These are phyloP conservation scores for Lachnellula suecica DNA, from an alignment of 2,329 filamentous ascomycete genomes.

Conservation along the genomic window DNA sequence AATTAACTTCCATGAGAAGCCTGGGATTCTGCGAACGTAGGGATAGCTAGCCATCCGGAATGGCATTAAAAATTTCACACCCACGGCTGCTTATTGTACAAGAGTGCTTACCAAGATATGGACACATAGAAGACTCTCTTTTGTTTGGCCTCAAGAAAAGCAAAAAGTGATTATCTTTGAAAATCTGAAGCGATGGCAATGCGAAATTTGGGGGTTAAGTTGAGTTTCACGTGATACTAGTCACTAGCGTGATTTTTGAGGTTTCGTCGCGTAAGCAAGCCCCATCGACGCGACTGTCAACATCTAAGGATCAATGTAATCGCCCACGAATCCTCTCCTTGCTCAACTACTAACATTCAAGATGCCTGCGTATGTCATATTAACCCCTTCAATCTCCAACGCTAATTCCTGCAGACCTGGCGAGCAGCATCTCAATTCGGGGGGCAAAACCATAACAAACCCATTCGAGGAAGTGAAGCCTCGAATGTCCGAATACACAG, in stretches of 20 bases:
- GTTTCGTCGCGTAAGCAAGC: conserved; percentile 9
- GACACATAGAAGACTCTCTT: too few relatives aligned
- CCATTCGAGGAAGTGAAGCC: conserved; percentile 75
- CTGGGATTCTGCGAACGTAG: too few relatives aligned
- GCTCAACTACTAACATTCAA: conserved; percentile 16
- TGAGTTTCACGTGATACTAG: too few relatives aligned
- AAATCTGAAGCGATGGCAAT: too few relatives aligned
- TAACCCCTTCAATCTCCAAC: not conserved
- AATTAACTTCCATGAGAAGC: too few relatives aligned
- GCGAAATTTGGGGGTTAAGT: too few relatives aligned
- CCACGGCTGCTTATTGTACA: too few relatives aligned
- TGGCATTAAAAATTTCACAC: too few relatives aligned
- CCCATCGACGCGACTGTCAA: conserved; percentile 12
- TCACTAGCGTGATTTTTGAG: not conserved
- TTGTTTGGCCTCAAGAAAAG: too few relatives aligned
- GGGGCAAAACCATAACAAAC: conserved; percentile 56
- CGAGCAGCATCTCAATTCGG: conserved; percentile 55
- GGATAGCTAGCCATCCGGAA: too few relatives aligned
- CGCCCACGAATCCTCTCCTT: conserved; percentile 4
- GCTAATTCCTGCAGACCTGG: conserved; percentile 53
- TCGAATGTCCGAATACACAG: conserved; percentile 77
- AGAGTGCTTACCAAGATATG: too few relatives aligned
- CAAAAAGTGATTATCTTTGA: too few relatives aligned
- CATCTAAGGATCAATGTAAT: conserved; percentile 15
- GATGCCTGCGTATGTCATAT: conserved; percentile 46